A percentile compares a stretch with the other conserved stretches of the same genome.
Conservation (phyloP, 805 yeast species). For the Wickerhamomyces strasburgensis region DNA sequence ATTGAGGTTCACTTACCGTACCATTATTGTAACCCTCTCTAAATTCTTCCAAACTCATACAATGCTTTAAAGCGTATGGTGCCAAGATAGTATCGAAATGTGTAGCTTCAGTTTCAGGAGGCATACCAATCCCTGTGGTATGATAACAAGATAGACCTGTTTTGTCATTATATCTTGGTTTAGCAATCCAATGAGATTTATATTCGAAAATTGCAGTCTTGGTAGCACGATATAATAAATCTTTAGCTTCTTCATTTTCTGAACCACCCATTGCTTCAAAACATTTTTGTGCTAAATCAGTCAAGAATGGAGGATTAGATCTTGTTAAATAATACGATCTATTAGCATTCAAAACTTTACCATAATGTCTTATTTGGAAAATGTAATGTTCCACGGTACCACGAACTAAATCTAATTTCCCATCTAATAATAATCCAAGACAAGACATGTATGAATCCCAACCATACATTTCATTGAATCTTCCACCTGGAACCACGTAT, state of each 20-base stretch:
- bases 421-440: slow-evolving; percentile 69
- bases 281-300: slow-evolving; percentile 79
- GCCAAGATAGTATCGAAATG: slow-evolving; percentile 72
- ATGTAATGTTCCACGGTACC: slow-evolving; percentile 92
- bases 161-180: slow-evolving; percentile 65
- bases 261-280: slow-evolving; percentile 50
- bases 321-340: slow-evolving; percentile 86
- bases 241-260: slow-evolving; percentile 44
- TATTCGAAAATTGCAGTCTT: slow-evolving; percentile 86
- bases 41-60: slow-evolving; percentile 55
- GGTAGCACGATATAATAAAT: slow-evolving; percentile 60
- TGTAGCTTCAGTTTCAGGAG: slow-evolving; percentile 91
- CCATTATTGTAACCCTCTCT: slow-evolving; percentile 65
- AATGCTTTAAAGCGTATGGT: slow-evolving; percentile 64
- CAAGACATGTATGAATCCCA: slow-evolving; percentile 97
- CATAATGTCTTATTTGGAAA: slow-evolving; percentile 85
- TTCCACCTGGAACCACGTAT: slow-evolving; percentile 94
- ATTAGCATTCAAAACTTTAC: slow-evolving; percentile 91
- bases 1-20: slow-evolving; percentile 63
- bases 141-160: slow-evolving; percentile 87
- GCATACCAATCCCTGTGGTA: slow-evolving; percentile 89
- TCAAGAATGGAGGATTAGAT: slow-evolving; percentile 94
- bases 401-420: slow-evolving; percentile 62
- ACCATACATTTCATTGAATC: slow-evolving; percentile 94
- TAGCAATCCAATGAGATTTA: slow-evolving; percentile 67